These are phyloP conservation scores for Talaromyces sp. DNA, from an alignment of 2,329 filamentous ascomycete species.

Conservation along the genomic window DNA sequence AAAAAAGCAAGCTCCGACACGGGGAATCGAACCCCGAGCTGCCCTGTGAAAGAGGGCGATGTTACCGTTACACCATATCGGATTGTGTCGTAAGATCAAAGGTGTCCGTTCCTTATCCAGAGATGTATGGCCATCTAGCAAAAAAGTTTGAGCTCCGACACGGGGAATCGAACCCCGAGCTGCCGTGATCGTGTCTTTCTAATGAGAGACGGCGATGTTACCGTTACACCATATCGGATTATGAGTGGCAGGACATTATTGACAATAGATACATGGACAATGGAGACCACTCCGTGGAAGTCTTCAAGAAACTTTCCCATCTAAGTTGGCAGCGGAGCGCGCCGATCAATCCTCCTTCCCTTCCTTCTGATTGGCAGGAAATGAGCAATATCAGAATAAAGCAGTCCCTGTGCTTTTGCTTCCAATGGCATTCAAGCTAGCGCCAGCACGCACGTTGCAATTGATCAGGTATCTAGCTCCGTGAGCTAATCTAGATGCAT, in stretches of 20 bases:
- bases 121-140: background rate
- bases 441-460: background rate
- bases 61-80: constrained; percentile 2
- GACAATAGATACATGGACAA: background rate
- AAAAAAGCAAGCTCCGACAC: background rate
- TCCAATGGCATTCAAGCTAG: background rate
- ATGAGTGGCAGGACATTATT: background rate
- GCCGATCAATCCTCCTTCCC: background rate
- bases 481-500: constrained; percentile 1
- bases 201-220: constrained; percentile 2
- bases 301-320: background rate
- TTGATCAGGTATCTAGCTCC: background rate
- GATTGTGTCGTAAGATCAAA: background rate
- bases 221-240: constrained; percentile 1
- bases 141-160: background rate
- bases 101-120: too few species aligned
- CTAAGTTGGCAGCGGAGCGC: background rate
- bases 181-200: constrained; percentile 1
- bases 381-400: background rate
- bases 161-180: constrained; percentile 1
- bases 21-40: constrained; percentile 1
- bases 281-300: background rate
- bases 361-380: background rate
- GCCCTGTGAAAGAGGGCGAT: background rate
- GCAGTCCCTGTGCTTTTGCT: background rate